Percentiles rank a stretch among this genome's conserved stretches.
Evolutionary conservation across 2,329 filamentous ascomycete genomes (phyloP).

Genomic region (Aspergillus pseudonomiae): DNA sequence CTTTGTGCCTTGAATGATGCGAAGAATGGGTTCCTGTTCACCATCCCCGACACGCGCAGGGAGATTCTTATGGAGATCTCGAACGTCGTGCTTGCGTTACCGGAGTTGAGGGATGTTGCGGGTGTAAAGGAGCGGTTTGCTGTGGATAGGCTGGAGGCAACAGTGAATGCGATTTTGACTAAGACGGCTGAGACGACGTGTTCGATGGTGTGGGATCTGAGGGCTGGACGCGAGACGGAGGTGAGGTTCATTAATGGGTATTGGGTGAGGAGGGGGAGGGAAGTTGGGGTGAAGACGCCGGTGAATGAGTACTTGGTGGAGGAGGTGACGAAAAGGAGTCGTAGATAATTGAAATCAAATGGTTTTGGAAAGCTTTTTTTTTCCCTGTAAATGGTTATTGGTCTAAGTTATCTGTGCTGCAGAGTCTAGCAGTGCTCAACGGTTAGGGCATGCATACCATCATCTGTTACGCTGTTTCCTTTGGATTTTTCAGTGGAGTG

Average conservation of each 20-base stretch:
- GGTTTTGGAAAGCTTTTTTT: too few species aligned
- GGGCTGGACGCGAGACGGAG: constrained; percentile 21
- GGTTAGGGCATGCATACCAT: too few species aligned
- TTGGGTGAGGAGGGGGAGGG: constrained; percentile 16
- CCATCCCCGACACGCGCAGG: constrained; percentile 10
- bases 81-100: constrained; percentile 15
- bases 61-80: constrained; percentile 23
- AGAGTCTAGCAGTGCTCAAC: not conserved
- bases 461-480: too few species aligned
- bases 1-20: constrained; percentile 17
- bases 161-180: constrained; percentile 17
- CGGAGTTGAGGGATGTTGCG: constrained; percentile 12
- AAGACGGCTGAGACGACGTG: constrained; percentile 18
- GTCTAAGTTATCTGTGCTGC: not conserved
- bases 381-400: not conserved
- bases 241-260: constrained; percentile 22
- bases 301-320: constrained; percentile 16
- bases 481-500: too few species aligned
- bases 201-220: constrained; percentile 23
- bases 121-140: constrained; percentile 15
- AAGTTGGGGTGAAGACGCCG: constrained; percentile 10
- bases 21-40: constrained; percentile 19
- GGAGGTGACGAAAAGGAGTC: not conserved
- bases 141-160: constrained; percentile 13
- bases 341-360: not conserved